Percentiles rank a stretch among this genome's conserved stretches.
Evolutionary conservation across 2,329 filamentous ascomycete species (phyloP).

Genomic region (Monosporascus sp.): DNA sequence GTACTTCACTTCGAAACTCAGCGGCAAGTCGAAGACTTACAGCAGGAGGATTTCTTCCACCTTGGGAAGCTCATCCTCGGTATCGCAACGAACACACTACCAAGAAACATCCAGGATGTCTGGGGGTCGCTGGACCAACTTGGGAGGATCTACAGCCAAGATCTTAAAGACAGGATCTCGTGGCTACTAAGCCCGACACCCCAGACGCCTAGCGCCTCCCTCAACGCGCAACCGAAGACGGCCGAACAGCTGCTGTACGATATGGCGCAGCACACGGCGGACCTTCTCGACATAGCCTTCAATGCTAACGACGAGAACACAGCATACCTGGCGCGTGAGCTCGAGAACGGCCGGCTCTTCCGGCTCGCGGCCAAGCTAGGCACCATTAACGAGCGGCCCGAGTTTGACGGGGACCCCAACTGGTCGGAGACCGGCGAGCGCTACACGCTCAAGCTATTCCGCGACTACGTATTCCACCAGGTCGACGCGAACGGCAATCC

Average conservation of each 20-base stretch:
- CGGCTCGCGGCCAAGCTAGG: conserved; percentile 78
- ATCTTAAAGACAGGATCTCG: conserved; percentile 71
- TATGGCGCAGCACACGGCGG: conserved; percentile 71
- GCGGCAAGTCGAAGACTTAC: conserved; percentile 65
- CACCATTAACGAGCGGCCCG: conserved; percentile 82
- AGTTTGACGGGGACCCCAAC: conserved; percentile 67
- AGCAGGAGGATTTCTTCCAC: conserved; percentile 80
- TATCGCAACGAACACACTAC: conserved; percentile 65
- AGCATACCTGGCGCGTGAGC: conserved; percentile 67
- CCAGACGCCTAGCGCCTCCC: conserved; percentile 25
- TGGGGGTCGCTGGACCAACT: conserved; percentile 71
- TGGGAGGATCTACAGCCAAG: conserved; percentile 67
- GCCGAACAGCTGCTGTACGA: conserved; percentile 75
- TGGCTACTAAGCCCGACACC: conserved; percentile 72
- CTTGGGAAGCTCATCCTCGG: conserved; percentile 82
- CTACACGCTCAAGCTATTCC: conserved; percentile 89
- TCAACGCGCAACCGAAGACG: conserved; percentile 46
- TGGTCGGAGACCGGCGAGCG: conserved; percentile 94
- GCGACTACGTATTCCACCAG: conserved; percentile 96
- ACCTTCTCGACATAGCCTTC: conserved; percentile 71
- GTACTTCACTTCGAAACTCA: conserved; percentile 76
- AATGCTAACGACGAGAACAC: conserved; percentile 72
- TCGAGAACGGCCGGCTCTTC: conserved; percentile 84
- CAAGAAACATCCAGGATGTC: conserved; percentile 51
- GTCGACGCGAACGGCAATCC: conserved; percentile 81